These are phyloP conservation scores for Rhodotorula paludigena DNA, from an alignment of 768 basidiomycete species.

Conservation along the genomic window DNA sequence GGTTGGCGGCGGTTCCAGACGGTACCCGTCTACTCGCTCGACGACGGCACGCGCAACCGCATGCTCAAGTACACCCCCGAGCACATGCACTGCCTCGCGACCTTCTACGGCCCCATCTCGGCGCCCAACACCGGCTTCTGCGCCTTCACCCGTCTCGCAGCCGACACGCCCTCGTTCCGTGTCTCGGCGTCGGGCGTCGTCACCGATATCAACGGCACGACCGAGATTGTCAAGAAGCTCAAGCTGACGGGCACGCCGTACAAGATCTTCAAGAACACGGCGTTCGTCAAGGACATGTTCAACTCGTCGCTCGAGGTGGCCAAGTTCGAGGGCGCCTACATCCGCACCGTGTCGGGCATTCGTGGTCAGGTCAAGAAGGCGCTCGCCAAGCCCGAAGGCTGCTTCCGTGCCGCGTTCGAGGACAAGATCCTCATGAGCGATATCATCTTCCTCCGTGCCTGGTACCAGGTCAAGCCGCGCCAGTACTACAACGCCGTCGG, in stretches of 20 bases:
- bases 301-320: slow-evolving; percentile 85
- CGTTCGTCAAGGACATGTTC: slow-evolving; percentile 98
- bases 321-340: slow-evolving; percentile 97
- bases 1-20: slow-evolving; percentile 97
- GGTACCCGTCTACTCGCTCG: slow-evolving; percentile 88
- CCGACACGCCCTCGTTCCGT: slow-evolving; percentile 70
- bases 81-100: slow-evolving; percentile 99
- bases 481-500: slow-evolving; percentile 97
- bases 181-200: slow-evolving; percentile 92
- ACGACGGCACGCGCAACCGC: slow-evolving; percentile 91
- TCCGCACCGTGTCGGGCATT: slow-evolving; percentile 90
- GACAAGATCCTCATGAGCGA: slow-evolving; percentile 96
- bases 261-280: slow-evolving; percentile 99
- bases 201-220: slow-evolving; percentile 82
- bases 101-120: slow-evolving; percentile 89
- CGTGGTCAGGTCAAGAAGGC: slow-evolving; percentile 96
- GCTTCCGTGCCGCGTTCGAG: slow-evolving; percentile 94
- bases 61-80: slow-evolving; percentile 99
- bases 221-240: slow-evolving; percentile 95
- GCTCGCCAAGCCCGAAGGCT: slow-evolving; percentile 86
- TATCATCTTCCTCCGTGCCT: slow-evolving; percentile 88
- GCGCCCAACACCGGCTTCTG: slow-evolving; percentile 95
- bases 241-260: slow-evolving; percentile 92
- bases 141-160: slow-evolving; percentile 78
- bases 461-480: slow-evolving; percentile 92